These are phyloP conservation scores for Apiospora pterosperma DNA, from an alignment of 2,329 filamentous ascomycete species.

Conservation along the genomic window DNA sequence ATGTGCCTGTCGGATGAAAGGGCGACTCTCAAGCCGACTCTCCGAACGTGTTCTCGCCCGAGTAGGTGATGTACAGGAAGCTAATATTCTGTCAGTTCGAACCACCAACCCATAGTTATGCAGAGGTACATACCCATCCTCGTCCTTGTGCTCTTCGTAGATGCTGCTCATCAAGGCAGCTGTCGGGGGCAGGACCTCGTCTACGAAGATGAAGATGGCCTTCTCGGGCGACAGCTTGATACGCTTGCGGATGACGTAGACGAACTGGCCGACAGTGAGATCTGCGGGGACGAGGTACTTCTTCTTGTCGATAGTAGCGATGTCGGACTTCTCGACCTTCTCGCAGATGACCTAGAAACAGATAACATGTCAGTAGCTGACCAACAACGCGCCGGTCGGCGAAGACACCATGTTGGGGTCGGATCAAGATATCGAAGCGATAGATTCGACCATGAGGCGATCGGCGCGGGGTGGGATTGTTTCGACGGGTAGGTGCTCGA, in stretches of 20 bases:
- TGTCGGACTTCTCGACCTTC: conserved; percentile 99
- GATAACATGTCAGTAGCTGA: not conserved
- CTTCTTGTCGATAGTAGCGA: conserved; percentile 99
- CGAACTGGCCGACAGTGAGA: conserved; percentile 97
- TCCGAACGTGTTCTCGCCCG: conserved; percentile 98
- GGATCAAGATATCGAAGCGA: conserved; percentile 3
- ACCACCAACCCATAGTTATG: not conserved
- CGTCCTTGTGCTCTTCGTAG: conserved; percentile 97
- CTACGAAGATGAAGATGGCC: conserved; percentile 99
- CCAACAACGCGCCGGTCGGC: not conserved
- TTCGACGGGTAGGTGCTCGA: not conserved
- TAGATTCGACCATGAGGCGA: not conserved
- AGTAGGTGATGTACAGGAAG: conserved; percentile 99
- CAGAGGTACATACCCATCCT: conserved; percentile 56
- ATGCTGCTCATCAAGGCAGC: conserved; percentile 99
- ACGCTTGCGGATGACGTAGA: conserved; percentile 99
- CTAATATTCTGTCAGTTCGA: conserved; percentile 39
- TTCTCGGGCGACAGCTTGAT: conserved; percentile 99
- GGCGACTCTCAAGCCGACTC: conserved; percentile 32
- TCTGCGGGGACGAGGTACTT: conserved; percentile 98
- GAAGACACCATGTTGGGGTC: not conserved
- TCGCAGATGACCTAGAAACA: conserved; percentile 86
- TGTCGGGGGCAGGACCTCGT: conserved; percentile 94
- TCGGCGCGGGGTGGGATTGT: not conserved
- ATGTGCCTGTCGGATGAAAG: not conserved